These are phyloP conservation scores for Aspergillus affinis DNA, from an alignment of 495 filamentous ascomycete genomes.

Conservation along the genomic window DNA sequence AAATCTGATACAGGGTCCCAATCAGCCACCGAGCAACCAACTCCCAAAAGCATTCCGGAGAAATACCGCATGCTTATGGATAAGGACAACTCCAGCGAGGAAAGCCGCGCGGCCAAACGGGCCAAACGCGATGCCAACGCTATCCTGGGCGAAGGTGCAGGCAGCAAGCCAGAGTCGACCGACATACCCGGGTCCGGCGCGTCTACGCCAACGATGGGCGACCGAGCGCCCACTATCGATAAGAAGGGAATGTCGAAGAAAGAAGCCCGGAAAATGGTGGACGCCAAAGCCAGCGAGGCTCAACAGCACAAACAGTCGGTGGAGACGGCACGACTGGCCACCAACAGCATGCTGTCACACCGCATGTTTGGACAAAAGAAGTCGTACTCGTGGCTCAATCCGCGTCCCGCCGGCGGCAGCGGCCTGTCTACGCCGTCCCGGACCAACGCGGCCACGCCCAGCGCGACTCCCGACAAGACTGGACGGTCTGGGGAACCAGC, in stretches of 20 bases:
- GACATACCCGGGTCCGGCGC: slow-evolving; percentile 44
- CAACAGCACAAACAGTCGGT: slow-evolving; percentile 52
- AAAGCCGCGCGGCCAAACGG: slow-evolving; percentile 52
- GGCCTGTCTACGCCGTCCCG: slow-evolving; percentile 44
- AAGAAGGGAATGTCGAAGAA: slow-evolving; percentile 58
- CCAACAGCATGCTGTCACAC: slow-evolving; percentile 44
- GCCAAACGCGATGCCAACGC: slow-evolving; percentile 45
- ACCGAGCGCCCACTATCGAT: slow-evolving; percentile 47
- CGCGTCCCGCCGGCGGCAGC: slow-evolving; percentile 33
- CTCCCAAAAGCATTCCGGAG: slow-evolving; percentile 30
- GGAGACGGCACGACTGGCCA: slow-evolving; percentile 48
- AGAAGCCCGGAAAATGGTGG: slow-evolving; percentile 50
- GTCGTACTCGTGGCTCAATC: slow-evolving; percentile 47
- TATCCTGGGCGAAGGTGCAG: slow-evolving; percentile 40
- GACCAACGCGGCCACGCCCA: slow-evolving; percentile 34
- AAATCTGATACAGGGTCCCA: slow-evolving; percentile 34
- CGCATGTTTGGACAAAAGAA: slow-evolving; percentile 48
- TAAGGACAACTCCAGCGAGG: slow-evolving; percentile 45
- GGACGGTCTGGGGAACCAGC: slow-evolving; percentile 31
- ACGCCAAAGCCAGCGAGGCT: slow-evolving; percentile 49
- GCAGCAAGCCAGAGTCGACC: slow-evolving; percentile 33
- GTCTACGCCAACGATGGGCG: slow-evolving; percentile 39
- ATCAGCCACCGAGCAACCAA: slow-evolving; percentile 20
- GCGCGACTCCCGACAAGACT: slow-evolving; percentile 32
- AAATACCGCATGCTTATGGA: slow-evolving; percentile 36